Percentiles rank a stretch among this genome's conserved stretches.
phyloP scores from a whole-genome alignment of 2,329 filamentous ascomycete genomes.

The Fusarium transvaalense region DNA sequence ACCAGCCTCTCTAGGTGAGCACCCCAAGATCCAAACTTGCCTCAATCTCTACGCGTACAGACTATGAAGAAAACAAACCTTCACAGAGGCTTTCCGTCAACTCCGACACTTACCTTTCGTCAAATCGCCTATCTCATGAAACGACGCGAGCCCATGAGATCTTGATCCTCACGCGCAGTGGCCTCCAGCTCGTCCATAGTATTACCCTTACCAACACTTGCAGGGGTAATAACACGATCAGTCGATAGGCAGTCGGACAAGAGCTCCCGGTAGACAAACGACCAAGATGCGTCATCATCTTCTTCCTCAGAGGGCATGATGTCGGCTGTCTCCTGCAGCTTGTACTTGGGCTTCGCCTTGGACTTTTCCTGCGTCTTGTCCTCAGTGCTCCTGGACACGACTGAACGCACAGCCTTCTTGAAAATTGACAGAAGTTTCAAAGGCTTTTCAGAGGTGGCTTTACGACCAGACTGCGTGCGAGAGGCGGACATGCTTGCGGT shows the following conservation, averaged over 20 bases:
- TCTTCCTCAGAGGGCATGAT: background rate
- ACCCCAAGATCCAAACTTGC: no score
- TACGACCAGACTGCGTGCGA: background rate
- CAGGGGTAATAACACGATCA: background rate
- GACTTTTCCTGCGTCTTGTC: no score
- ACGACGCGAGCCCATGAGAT: no score
- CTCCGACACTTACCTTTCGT: no score
- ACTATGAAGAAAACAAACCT: no score
- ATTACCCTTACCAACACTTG: no score
- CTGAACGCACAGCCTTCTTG: background rate
- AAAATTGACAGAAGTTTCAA: background rate
- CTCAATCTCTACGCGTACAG: no score
- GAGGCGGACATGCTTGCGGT: background rate
- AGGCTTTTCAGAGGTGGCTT: background rate
- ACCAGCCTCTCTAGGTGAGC: no score
- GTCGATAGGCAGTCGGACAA: rapidly evolving
- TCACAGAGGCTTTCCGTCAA: no score
- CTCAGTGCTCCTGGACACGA: background rate
- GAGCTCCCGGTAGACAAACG: background rate
- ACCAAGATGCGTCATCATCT: background rate
- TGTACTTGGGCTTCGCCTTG: background rate
- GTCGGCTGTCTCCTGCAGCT: background rate
- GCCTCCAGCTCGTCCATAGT: background rate
- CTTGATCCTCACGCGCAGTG: no score
- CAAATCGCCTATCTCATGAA: no score